These are phyloP conservation scores for Rhodamnia rubescens DNA, from an alignment of 345 rosid species.

Conservation along the genomic window DNA sequence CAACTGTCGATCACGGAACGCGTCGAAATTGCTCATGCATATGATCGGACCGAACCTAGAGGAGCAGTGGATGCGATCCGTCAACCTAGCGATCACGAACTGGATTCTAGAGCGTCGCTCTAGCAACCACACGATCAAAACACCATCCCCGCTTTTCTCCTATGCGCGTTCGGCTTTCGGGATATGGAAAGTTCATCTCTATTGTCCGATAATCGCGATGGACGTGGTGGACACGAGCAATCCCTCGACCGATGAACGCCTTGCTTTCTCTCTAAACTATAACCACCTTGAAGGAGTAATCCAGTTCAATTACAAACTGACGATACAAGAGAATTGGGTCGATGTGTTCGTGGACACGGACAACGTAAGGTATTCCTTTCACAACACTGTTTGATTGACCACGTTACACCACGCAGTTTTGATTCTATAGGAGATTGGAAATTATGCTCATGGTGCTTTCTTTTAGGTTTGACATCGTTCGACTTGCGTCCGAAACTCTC, in stretches of 20 bases:
- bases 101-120: constrained; percentile 56
- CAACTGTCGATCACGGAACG: constrained; percentile 26
- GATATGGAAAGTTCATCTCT: constrained; percentile 75
- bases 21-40: constrained; percentile 54
- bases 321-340: constrained; percentile 46
- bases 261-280: constrained; percentile 65
- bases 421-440: background rate
- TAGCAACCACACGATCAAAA: constrained; percentile 14
- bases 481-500: constrained; percentile 43
- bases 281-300: constrained; percentile 86
- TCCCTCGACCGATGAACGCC: constrained; percentile 38
- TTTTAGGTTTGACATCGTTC: constrained; percentile 49
- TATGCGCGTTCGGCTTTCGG: constrained; percentile 52
- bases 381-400: background rate
- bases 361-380: constrained; percentile 46
- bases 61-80: constrained; percentile 80
- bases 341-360: constrained; percentile 53
- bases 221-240: constrained; percentile 39
- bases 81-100: constrained; percentile 75
- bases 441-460: background rate
- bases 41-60: constrained; percentile 67
- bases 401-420: background rate
- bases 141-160: constrained; percentile 72
- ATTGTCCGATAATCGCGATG: constrained; percentile 84
- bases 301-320: constrained; percentile 55